Base-by-base conservation (phyloP, 1,284 basidiomycete species). In the Sporisorium scitamineum region DNA sequence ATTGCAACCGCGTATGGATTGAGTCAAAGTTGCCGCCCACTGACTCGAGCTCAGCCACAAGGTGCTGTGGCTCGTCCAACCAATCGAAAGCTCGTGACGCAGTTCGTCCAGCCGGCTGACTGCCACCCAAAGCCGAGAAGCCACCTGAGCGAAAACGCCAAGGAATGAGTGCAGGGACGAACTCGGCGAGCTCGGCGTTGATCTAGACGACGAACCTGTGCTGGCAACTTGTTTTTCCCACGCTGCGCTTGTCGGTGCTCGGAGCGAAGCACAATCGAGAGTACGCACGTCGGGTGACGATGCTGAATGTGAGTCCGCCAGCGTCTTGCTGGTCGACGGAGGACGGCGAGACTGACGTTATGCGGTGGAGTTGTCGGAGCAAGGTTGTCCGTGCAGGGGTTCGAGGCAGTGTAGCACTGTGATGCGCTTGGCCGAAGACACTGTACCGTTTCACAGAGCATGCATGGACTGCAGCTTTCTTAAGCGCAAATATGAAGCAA, bases 211-310 rank as follows among this genome's bases (percentile, higher is more conserved):
- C 14, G 37, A 44, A 39, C 41, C 31, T 55, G 52, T 31, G 61
- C 47, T 59, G 61, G 51, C 59, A 54, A 24, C 27, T 24, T 34
- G 26, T 27, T 24, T 56, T 65, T 71, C 69, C 63, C 69, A 66
- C 69, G 59, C 54, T 58, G 55, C 10, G 24, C 29, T 34, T 24
- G 24, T 59, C 59, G 59, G 47, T 18, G 41, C 41, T 71, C 69
- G 69, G 60, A 54, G 58, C 54, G 51, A 55, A 20, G 51, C 14
- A 60, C 24, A 58, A 61, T 61, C 47, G 44, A 54, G 8, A 5
- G 32, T 22, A 39, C 48, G 44, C 24, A 42, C 39, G 39, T 24
- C 18, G 47, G 2, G 34, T 18, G 42, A 56, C 45, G 56, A 50
- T 29, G 47, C 18, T 18, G 56, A 27, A 10, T 26, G 10, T 31